Evolutionary conservation across 2,329 filamentous ascomycete species (phyloP).

Genomic region (Talaromyces sp.): DNA sequence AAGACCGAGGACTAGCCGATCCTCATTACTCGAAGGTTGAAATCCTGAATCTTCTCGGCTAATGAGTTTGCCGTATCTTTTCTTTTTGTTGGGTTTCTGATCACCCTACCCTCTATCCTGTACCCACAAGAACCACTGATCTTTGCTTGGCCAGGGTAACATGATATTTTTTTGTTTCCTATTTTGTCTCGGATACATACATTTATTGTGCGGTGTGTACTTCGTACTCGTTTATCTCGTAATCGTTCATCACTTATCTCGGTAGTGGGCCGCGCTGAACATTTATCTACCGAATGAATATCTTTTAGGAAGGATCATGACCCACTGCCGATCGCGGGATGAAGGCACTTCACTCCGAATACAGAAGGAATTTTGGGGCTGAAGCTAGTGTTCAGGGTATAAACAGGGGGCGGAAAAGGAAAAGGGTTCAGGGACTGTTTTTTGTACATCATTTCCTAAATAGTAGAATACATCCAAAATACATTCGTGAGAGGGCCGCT

Average conservation of each 20-base stretch:
- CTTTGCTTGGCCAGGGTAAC: too few relatives aligned
- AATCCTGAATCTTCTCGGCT: too few relatives aligned
- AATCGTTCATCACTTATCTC: not conserved
- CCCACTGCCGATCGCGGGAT: not conserved
- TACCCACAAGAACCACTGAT: not conserved
- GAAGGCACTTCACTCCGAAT: not conserved
- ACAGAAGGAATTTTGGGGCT: not conserved
- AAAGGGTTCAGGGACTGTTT: not conserved
- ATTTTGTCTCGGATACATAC: not conserved
- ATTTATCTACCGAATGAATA: not conserved
- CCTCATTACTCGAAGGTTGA: not conserved
- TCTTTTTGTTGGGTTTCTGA: too few relatives aligned
- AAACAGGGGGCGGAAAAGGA: not conserved
- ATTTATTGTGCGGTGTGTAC: not conserved
- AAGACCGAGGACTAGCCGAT: not conserved
- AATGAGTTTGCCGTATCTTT: too few relatives aligned
- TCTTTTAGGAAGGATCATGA: not conserved
- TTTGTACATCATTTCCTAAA: not conserved
- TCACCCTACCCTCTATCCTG: too few relatives aligned
- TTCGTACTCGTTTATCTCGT: not conserved
- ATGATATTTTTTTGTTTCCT: not conserved
- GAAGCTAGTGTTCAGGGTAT: not conserved
- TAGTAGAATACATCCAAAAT: conserved; percentile 1
- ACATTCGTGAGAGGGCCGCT: not conserved
- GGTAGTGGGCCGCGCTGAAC: not conserved